A percentile compares a stretch with the other conserved stretches of the same genome.
Conservation (phyloP, 2,329 filamentous ascomycete species). For the Colletotrichum shisoi region DNA sequence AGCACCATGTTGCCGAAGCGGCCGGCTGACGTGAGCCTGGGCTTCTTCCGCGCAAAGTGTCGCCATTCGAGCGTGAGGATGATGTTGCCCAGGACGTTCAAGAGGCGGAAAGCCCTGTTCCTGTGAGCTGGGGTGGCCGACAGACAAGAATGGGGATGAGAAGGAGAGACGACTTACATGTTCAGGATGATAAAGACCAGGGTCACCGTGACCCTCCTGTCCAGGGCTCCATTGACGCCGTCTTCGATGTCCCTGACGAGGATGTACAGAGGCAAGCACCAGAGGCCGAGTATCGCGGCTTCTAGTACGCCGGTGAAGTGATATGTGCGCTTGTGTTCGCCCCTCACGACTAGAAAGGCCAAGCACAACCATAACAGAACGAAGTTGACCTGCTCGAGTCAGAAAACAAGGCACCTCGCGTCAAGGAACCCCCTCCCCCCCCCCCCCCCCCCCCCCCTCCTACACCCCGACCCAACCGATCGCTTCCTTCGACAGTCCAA, state of each 20-base stretch:
- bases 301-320: slow-evolving; percentile 52
- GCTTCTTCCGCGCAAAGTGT: slow-evolving; percentile 50
- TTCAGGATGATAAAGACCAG: slow-evolving; percentile 50
- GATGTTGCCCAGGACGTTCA: slow-evolving; percentile 52
- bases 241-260: slow-evolving; percentile 38
- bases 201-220: slow-evolving; percentile 43
- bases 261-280: slow-evolving; percentile 43
- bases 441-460: background rate
- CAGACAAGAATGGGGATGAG: background rate
- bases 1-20: slow-evolving; percentile 43
- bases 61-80: slow-evolving; percentile 51
- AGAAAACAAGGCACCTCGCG: slow-evolving; percentile 9
- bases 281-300: slow-evolving; percentile 47
- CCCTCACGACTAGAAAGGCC: slow-evolving; percentile 48
- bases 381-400: slow-evolving; percentile 48
- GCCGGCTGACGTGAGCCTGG: slow-evolving; percentile 34
- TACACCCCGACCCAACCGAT: background rate
- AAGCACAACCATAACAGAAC: slow-evolving; percentile 50
- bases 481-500: background rate
- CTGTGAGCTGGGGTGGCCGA: slow-evolving; percentile 18
- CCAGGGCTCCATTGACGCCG: slow-evolving; percentile 8
- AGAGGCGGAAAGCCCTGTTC: slow-evolving; percentile 49
- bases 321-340: slow-evolving; percentile 51
- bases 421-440: background rate
- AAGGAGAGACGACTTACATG: slow-evolving; percentile 47